Base-by-base conservation (phyloP, 768 basidiomycete species). In the Tricholoma matsutake region DNA sequence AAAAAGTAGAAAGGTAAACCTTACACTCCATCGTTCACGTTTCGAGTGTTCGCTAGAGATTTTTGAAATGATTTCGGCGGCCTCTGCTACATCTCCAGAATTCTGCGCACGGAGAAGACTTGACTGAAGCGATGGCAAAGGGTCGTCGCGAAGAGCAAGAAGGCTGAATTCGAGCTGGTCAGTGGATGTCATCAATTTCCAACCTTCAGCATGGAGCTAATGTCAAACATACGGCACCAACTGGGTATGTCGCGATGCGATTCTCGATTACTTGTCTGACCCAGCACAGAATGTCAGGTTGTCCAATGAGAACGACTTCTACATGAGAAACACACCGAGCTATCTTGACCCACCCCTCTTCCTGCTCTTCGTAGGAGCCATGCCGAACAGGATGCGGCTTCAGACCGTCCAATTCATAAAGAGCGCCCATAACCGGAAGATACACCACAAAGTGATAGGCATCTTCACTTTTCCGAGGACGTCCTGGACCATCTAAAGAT, bases 361-460 rank as follows among this genome's bases (percentile, higher is more conserved):
- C 87, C 8, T 71, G 73, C 56, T 86, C 86, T 22, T 84, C 79
- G 63, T 83, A 89, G 32, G 76, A 67, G n/a, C 91, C 92, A 72
- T 99, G 97, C 61, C 81, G 84, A 16, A 98, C 84, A 2, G 96
- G 88, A 63, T 81, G 76, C 51, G 79, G 76, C 71, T 94, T 92
- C 64, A 99, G 76, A 10, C 96, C 96, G 69, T 98, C 96, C 32
- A 99, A 81, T 75, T 99, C 96, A 74, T 96, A 98, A 47, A 99
- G 75, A 22, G 83, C 81, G 18, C 92, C 96, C 73, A 87, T 81
- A 45, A 87, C 76, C 4, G 96, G 96, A 53, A 96, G 77, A 72
- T 98, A 99, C 10, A 96, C 89, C 43, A 98, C 88, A 69, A 98
- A 99, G 68, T 99, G 96, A 73, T 96, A 99, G 11, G 96, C 96